phyloP scores from a whole-genome alignment of 768 basidiomycete species.

The Kwoniella bestiolae region DNA sequence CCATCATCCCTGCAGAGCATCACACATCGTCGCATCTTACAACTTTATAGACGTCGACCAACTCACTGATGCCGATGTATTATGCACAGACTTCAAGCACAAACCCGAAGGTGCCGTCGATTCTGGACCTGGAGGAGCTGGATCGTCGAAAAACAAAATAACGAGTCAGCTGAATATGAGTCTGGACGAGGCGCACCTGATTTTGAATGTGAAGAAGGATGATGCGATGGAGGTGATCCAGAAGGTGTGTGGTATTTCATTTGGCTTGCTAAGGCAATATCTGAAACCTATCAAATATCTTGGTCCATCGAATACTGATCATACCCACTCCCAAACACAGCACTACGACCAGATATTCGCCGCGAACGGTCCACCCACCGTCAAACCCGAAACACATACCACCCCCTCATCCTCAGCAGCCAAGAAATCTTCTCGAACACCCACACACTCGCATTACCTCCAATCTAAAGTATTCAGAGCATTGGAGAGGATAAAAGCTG shows the following conservation, averaged over 20 bases:
- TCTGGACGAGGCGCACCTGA: constrained; percentile 88
- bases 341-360: constrained; percentile 92
- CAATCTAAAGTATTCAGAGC: constrained; percentile 97
- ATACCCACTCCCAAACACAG: no score
- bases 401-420: constrained; percentile 51
- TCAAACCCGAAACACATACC: constrained; percentile 60
- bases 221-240: constrained; percentile 71
- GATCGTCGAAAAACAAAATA: constrained; percentile 69
- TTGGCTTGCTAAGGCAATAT: no score
- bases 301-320: no score
- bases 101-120: constrained; percentile 73
- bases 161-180: constrained; percentile 90
- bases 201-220: constrained; percentile 82
- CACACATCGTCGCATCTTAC: no score
- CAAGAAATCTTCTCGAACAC: constrained; percentile 41
- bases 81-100: constrained; percentile 74
- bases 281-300: no score
- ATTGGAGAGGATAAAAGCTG: constrained; percentile 91
- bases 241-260: constrained; percentile 64
- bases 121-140: constrained; percentile 73
- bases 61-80: no score
- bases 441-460: constrained; percentile 79
- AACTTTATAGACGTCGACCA: no score
- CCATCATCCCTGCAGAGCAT: no score
- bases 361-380: constrained; percentile 71